These are phyloP conservation scores for Chaetomium olivaceum DNA, from an alignment of 2,329 filamentous ascomycete species.

Conservation along the genomic window DNA sequence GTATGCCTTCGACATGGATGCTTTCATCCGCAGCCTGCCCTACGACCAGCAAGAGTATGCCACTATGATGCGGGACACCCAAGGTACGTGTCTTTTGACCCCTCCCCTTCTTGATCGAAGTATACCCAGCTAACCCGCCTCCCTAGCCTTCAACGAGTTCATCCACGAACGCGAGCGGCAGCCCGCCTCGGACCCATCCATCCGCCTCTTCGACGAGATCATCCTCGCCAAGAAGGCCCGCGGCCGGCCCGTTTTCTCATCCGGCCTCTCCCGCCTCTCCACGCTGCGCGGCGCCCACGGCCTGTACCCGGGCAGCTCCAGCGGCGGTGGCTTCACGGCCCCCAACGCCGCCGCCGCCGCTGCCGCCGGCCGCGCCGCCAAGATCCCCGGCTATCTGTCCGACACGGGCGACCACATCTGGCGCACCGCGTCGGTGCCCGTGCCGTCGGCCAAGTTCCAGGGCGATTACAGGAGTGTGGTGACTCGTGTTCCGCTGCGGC, in stretches of 20 bases:
- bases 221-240: conserved; percentile 74
- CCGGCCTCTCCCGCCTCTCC: conserved; percentile 62
- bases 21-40: conserved; percentile 64
- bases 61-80: conserved; percentile 64
- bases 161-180: conserved; percentile 76
- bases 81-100: conserved; percentile 50
- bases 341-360: not conserved
- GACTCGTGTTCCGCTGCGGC: conserved; percentile 72
- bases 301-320: conserved; percentile 45
- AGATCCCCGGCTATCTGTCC: conserved; percentile 62
- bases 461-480: conserved; percentile 63
- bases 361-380: conserved; percentile 36
- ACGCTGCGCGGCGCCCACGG: conserved; percentile 60
- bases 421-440: conserved; percentile 65
- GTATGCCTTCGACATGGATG: conserved; percentile 65
- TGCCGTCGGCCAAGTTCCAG: conserved; percentile 62
- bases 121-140: conserved; percentile 19
- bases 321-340: conserved; percentile 37
- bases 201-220: conserved; percentile 81
- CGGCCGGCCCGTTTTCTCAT: conserved; percentile 65
- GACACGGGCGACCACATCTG: conserved; percentile 79
- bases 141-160: conserved; percentile 73
- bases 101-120: not conserved
- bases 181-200: conserved; percentile 60
- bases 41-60: conserved; percentile 67